Base-by-base conservation (phyloP, 768 basidiomycete genomes). In the Termitomyces sp. region DNA sequence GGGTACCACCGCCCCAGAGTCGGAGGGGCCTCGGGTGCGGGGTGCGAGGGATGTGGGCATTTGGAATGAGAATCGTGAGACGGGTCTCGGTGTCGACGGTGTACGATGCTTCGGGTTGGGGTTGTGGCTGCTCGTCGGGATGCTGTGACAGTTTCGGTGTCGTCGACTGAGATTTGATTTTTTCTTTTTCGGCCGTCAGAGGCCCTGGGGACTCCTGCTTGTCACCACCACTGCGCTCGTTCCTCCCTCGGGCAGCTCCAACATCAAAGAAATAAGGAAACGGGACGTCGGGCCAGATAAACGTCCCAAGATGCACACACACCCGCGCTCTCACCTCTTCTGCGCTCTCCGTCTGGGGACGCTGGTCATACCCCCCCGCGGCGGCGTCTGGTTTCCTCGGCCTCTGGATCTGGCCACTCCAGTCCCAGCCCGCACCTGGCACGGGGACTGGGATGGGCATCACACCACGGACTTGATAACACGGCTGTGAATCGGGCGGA, bases 1-100 rank as follows among this genome's bases (percentile, higher is more conserved):
- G 75, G 35, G 79, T 67, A 7, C 85, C 86, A 21, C 85, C 87
- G 51, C 88, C 88, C 88, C 88, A 89, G 19, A 89, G 74, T n/a
- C 77, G 19, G 4, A 52, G 78, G 14, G 82, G 83, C 5, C n/a
- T n/a, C n/a, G n/a, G 67, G 78, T 5, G 67, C 58, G 12, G 85
- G 85, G 76, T 70, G 14, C 75, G 70, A 0, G 86, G 88, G 21
- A 89, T 73, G 63, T 80, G 79, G 1, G 78, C 76, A 23, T 74
- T 71, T 0, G 88, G 86, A 57, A 90, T 77, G 64, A 85, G 68
- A 52, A 88, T 73, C 1, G 83, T 80, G 28, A 79, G 74, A 1
- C 73, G 72, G 0, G 77, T 79, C 48, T 80, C 78, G 37, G 72
- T 63, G 56, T 79, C 78, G 28, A 79, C 67, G 5, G 67, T 59